These are phyloP conservation scores for Mycotypha africana DNA, from an alignment of 371 early-diverging fungal species.

Conservation along the genomic window DNA sequence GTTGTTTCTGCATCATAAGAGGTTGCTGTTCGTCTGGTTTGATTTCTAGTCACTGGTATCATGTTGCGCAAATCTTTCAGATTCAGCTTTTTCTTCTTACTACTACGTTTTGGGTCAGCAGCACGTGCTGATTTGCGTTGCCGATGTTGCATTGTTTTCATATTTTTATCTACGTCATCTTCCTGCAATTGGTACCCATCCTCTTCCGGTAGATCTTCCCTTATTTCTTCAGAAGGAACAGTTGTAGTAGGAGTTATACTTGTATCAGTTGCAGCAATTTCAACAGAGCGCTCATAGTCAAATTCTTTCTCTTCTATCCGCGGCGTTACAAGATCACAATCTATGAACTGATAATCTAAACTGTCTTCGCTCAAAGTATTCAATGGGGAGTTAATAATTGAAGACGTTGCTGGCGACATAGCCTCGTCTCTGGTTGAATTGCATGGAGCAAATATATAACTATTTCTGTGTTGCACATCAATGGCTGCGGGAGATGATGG, in stretches of 20 bases:
- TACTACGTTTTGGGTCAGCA: no score
- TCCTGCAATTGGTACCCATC: no score
- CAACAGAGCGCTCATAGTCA: no score
- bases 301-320: no score
- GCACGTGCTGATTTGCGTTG: not conserved
- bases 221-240: not conserved
- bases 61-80: not conserved
- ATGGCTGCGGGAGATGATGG: constrained; percentile 14
- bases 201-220: not conserved
- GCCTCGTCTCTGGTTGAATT: not conserved
- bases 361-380: not conserved
- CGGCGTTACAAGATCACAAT: not conserved
- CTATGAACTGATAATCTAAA: not conserved
- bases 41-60: not conserved
- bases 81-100: not conserved
- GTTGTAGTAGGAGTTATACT: no score
- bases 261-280: no score
- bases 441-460: not conserved
- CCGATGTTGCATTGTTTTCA: not conserved
- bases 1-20: constrained; percentile 40
- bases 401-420: no score
- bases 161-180: no score
- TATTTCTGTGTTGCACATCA: not conserved
- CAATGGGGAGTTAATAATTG: not conserved
- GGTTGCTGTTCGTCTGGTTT: constrained; percentile 30